A percentile compares a stretch with the other conserved stretches of the same genome.
phyloP scores from a whole-genome alignment of 306 rosid species.

The cucumber (Cucumis sativus) region DNA sequence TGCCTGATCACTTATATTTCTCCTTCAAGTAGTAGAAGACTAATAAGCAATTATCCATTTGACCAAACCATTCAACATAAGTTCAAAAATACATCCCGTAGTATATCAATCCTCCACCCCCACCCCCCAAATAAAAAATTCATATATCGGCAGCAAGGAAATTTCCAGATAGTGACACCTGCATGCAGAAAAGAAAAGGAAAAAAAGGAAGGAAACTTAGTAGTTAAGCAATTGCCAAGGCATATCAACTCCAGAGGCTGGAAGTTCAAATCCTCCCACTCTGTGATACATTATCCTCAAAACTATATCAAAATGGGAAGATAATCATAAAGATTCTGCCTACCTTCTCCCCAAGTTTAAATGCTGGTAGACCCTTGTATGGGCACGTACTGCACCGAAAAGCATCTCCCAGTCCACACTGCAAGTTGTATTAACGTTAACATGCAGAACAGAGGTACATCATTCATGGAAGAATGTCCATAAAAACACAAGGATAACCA shows the following conservation, averaged over 20 bases:
- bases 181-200: constrained; percentile 9
- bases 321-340: neutral
- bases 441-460: neutral
- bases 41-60: neutral
- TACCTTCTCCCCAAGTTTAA: constrained; percentile 97
- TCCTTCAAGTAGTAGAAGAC: neutral
- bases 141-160: constrained; percentile 77
- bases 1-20: neutral
- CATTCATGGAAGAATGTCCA: neutral
- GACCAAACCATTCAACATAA: neutral
- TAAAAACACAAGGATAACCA: neutral
- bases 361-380: constrained; percentile 87
- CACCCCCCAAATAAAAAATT: neutral
- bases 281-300: neutral
- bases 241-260: neutral
- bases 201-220: neutral
- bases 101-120: too few relatives aligned
- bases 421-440: constrained; percentile 17
- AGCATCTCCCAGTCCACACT: constrained; percentile 99
- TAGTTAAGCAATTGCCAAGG: neutral
- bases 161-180: constrained; percentile 54
- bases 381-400: constrained; percentile 93
- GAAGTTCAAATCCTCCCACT: neutral
- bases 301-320: neutral
- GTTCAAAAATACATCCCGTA: neutral